A percentile compares a stretch with the other conserved stretches of the same genome.
Conservation (phyloP, 495 filamentous ascomycete genomes). For the Lepraria neglecta region DNA sequence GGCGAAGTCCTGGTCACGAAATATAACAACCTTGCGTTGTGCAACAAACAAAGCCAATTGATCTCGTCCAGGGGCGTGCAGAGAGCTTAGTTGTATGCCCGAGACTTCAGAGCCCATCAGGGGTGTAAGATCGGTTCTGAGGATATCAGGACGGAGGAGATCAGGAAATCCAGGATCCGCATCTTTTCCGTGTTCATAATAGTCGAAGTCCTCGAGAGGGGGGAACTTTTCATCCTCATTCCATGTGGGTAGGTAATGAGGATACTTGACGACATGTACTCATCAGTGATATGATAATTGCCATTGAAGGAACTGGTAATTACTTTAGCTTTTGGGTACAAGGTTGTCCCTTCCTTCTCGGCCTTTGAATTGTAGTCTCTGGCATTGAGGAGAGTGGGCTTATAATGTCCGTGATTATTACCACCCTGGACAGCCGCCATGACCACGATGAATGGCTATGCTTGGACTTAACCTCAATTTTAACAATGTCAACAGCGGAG, state of each 20-base stretch:
- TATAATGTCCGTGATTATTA: too few species aligned
- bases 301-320: too few species aligned
- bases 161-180: slow-evolving; percentile 49
- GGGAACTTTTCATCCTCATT: slow-evolving; percentile 34
- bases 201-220: slow-evolving; percentile 40
- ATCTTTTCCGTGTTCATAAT: slow-evolving; percentile 46
- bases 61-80: slow-evolving; percentile 48
- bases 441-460: too few species aligned
- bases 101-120: slow-evolving; percentile 51
- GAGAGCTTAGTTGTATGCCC: slow-evolving; percentile 50
- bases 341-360: too few species aligned
- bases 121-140: slow-evolving; percentile 44
- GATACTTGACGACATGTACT: too few species aligned
- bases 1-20: slow-evolving; percentile 71
- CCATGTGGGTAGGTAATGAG: slow-evolving; percentile 6
- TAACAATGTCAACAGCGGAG: too few species aligned
- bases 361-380: too few species aligned
- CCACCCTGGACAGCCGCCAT: too few species aligned
- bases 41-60: slow-evolving; percentile 54
- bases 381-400: too few species aligned
- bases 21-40: slow-evolving; percentile 52
- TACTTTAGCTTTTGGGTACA: too few species aligned
- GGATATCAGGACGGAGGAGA: slow-evolving; percentile 38
- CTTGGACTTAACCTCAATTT: too few species aligned
- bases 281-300: too few species aligned